Base-by-base conservation (phyloP, 2,329 filamentous ascomycete species). In the Calonectria honghensis region DNA sequence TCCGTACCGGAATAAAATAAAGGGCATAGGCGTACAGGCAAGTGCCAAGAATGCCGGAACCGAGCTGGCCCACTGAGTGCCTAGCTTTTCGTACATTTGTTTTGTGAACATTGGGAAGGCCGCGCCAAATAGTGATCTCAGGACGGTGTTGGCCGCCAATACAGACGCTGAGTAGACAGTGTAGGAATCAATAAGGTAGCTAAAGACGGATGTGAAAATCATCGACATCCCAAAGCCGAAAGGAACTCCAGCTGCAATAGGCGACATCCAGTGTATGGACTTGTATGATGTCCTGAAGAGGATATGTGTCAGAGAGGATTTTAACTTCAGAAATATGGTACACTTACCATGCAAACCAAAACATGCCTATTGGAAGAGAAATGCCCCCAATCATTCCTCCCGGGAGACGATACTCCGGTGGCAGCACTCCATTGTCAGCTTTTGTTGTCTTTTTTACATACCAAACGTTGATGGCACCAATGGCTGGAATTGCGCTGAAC, bases 91-190 rank as follows among this genome's bases (percentile, higher is more conserved):
- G 31, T 81, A 81, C 79, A 81, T 81, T 24, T 81, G 79, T n/a
- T 70, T 77, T 0, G 79, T 80, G 9, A 81, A 81, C 4, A 81
- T 51, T 0, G 79, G 79, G 35, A 81, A 81, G 0, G 79, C 78
- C 1, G 79, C 79, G 6, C 79, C 79, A 29, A 81, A 81, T 9
- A 81, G 72, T 0, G 75, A 76, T 13, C 79, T 54, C 0, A 81
- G 50, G 0, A 81, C 76, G 0, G 79, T 74, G 37, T 81, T 81
- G 18, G 93, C 94, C 1, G 94, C 94, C 5, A 96, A 86, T 0
- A 92, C 94, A 0, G 92, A 94, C 0, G 94, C 94, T 0, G 95
- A 94, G 75, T 93, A 96, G 77, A 96, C 93, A 65, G 93, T 92
- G 83, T 95, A 92, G 2, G 91, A 85, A 80, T 94, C 93, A 76